Percentiles rank a stretch among this genome's conserved stretches.
phyloP scores from a whole-genome alignment of 345 rosid species.

The Theobroma cacao region DNA sequence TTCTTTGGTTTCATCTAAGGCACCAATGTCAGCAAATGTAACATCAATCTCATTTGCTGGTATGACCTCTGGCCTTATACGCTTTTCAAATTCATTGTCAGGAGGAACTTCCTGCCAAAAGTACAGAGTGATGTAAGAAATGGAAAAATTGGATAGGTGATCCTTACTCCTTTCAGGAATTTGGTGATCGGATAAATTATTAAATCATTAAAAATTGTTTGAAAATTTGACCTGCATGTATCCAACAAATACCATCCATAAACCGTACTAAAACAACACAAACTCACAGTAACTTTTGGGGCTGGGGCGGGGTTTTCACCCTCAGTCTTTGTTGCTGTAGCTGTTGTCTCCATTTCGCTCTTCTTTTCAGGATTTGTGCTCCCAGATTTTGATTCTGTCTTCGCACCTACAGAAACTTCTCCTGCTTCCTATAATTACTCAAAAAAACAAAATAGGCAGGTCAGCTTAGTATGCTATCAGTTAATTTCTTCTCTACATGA shows the following conservation, averaged over 20 bases:
- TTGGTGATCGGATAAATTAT: neutral
- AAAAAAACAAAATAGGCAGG: neutral
- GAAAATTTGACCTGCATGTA: neutral
- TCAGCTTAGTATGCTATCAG: neutral
- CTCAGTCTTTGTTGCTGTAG: conserved; percentile 36
- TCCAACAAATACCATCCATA: neutral
- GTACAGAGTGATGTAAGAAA: neutral
- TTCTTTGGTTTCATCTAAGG: conserved; percentile 83
- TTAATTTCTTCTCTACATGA: neutral
- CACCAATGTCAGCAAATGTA: conserved; percentile 81
- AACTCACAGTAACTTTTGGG: conserved; percentile 48
- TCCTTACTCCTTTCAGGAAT: neutral
- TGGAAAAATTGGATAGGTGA: neutral
- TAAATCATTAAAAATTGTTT: neutral
- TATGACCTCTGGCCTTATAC: conserved; percentile 92
- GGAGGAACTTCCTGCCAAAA: conserved; percentile 61
- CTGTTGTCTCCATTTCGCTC: conserved; percentile 42
- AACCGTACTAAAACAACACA: neutral
- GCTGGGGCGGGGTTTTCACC: conserved; percentile 30
- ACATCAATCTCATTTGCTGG: conserved; percentile 76
- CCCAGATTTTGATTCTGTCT: conserved; percentile 42
- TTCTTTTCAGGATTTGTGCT: conserved; percentile 33
- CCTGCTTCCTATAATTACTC: conserved; percentile 38
- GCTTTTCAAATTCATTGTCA: conserved; percentile 96
- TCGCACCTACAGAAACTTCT: conserved; percentile 23